Evolutionary conservation across 768 basidiomycete species (phyloP), one percentile per base, ranked within the genome.

Genomic region (Jaapia argillacea): DNA sequence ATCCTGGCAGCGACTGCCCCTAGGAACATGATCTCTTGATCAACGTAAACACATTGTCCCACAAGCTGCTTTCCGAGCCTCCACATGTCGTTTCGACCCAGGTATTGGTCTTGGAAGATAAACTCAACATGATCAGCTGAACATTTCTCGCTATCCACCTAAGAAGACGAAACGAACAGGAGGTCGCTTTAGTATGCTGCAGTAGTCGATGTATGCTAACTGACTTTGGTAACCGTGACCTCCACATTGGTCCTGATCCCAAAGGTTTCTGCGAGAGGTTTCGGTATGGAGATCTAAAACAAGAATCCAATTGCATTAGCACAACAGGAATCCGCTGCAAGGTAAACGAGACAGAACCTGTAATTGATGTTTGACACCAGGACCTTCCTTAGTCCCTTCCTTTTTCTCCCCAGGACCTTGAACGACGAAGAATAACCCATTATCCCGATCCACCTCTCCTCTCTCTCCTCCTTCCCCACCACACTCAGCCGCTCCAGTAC

Each of bases 11-110:
- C 79, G 37, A 85, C 80, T 6, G 81, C 74, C 3, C 88, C 89
- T 26, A 92, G 77, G 57, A 96, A 91, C 2, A 76, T 72, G 21
- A 98, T 72, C 42, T 90, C 87, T 59, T 98, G 87, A 45, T 85
- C 79, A 1, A 77, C 72, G 55, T 90, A 84, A 18, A 96, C 67
- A 55, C 88, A 92, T 52, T 81, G 80, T 6, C 80, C 82, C 22
- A 81, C 79, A 13, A 97, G 70, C 41, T 81, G 72, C 57, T 85
- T 80, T n/a, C 80, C 81, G 5, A 97, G 70, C 39, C 91, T 71
- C 90, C 93, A 97, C 91, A 96, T 94, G 51, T 97, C 96, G 48
- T 86, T 90, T 37, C 96, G 78, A 13, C 93, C 94, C 13, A 97
- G 71, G 58, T 97, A 97, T 56, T 94, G 91, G 58, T 96, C 92